These are phyloP conservation scores for Rubus idaeus DNA, from an alignment of 306 rosid genomes.

Conservation along the genomic window DNA sequence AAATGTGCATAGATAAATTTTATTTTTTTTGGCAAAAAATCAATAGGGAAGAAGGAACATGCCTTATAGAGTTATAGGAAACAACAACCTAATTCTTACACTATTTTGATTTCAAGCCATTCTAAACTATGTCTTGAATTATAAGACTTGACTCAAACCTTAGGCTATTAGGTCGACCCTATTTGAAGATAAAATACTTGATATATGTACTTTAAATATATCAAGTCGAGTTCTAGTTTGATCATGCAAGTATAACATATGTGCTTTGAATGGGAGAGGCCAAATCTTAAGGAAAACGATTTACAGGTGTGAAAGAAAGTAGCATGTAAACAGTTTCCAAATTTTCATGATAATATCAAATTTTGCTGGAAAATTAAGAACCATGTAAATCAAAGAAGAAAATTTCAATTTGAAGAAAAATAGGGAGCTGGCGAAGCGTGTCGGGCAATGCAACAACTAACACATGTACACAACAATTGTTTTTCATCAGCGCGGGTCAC, in stretches of 20 bases:
- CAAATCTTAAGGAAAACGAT: background rate
- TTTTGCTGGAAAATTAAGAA: conserved; percentile 37
- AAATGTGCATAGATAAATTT: too few relatives aligned
- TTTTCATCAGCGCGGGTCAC: conserved; percentile 17
- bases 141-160: background rate
- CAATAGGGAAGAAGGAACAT: too few relatives aligned
- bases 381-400: conserved; percentile 36
- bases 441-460: conserved; percentile 16
- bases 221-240: too few relatives aligned
- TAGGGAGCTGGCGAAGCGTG: conserved; percentile 25
- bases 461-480: background rate
- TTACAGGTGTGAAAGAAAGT: background rate
- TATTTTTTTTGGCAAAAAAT: too few relatives aligned
- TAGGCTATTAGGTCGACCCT: background rate
- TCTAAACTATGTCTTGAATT: background rate
- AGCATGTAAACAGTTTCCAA: too few relatives aligned
- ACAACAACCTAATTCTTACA: too few relatives aligned
- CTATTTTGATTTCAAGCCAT: too few relatives aligned
- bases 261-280: too few relatives aligned
- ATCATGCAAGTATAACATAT: too few relatives aligned
- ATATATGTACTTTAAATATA: too few relatives aligned
- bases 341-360: background rate
- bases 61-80: too few relatives aligned
- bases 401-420: background rate
- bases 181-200: too few relatives aligned